Conservation (phyloP, 352 stramenopile genomes). For the Globisporangium nunn region DNA sequence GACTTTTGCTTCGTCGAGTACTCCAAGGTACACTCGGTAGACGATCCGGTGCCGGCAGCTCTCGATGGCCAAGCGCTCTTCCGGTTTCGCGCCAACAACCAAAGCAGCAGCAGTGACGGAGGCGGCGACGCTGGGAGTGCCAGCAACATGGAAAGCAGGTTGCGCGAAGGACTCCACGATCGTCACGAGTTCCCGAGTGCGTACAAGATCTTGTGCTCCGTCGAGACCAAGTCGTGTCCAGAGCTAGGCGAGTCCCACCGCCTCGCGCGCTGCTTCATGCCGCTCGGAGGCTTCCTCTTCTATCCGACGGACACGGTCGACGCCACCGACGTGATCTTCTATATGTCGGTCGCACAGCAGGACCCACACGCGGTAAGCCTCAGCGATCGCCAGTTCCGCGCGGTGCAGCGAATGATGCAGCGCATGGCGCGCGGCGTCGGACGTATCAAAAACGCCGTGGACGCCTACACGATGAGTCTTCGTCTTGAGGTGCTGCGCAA, state of each 20-base stretch:
- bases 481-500: conserved; percentile 46
- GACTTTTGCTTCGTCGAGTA: conserved; percentile 75
- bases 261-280: conserved; percentile 48
- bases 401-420: conserved; percentile 43
- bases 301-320: conserved; percentile 56
- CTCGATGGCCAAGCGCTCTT: conserved; percentile 10
- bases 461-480: conserved; percentile 53
- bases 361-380: conserved; percentile 16
- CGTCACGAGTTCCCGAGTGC: conserved; percentile 27
- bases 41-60: conserved; percentile 29
- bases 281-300: conserved; percentile 59
- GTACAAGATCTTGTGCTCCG: conserved; percentile 69
- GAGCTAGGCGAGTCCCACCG: conserved; percentile 55
- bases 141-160: not conserved
- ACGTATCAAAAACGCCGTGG: conserved; percentile 47
- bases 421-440: conserved; percentile 48
- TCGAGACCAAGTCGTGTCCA: conserved; percentile 59
- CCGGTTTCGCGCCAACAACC: conserved; percentile 24
- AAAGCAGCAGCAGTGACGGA: conserved; percentile 20
- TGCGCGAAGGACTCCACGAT: conserved; percentile 16
- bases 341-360: conserved; percentile 38
- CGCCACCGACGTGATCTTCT: conserved; percentile 72
- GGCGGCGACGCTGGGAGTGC: conserved; percentile 3
- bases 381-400: conserved; percentile 56
- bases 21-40: conserved; percentile 45